Evolutionary conservation across 345 rosid genomes (phyloP).

Genomic region (Hibiscus tridactylites): DNA sequence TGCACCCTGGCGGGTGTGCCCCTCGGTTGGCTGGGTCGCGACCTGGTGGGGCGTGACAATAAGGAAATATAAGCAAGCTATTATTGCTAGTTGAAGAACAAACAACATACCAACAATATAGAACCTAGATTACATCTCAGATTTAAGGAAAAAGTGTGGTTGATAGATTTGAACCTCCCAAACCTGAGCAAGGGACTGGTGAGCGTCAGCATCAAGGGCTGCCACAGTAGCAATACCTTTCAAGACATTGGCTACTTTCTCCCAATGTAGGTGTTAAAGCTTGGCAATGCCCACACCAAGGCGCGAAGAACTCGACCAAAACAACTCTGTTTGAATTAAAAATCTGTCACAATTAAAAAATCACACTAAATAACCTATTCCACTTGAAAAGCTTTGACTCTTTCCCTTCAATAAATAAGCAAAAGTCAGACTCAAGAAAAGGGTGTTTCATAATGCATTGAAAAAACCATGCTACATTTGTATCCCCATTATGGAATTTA

Average conservation of each 20-base stretch:
- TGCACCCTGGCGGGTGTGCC: no score
- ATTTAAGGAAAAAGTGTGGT: neutral
- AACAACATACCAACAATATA: neutral
- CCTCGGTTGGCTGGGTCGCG: no score
- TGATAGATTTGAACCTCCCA: neutral
- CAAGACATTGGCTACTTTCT: conserved; percentile 73
- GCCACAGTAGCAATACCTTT: conserved; percentile 92
- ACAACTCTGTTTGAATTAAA: conserved; percentile 77
- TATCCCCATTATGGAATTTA: neutral
- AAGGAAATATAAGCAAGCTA: neutral
- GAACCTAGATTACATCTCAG: neutral
- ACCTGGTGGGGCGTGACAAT: no score
- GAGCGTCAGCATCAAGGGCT: conserved; percentile 94
- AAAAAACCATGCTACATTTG: neutral
- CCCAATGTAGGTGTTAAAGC: conserved; percentile 92
- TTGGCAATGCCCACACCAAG: conserved; percentile 99
- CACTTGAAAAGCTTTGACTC: neutral
- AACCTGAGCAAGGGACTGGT: conserved; percentile 93
- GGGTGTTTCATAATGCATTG: neutral
- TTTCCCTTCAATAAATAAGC: neutral
- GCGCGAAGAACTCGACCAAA: conserved; percentile 95
- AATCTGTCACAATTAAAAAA: conserved; percentile 40
- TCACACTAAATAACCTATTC: neutral
- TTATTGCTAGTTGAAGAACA: neutral
- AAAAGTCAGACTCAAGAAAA: neutral